A percentile compares a stretch with the other conserved stretches of the same genome.
Conservation (phyloP, 2,329 filamentous ascomycete species). For the Metarhizium guizhouense region DNA sequence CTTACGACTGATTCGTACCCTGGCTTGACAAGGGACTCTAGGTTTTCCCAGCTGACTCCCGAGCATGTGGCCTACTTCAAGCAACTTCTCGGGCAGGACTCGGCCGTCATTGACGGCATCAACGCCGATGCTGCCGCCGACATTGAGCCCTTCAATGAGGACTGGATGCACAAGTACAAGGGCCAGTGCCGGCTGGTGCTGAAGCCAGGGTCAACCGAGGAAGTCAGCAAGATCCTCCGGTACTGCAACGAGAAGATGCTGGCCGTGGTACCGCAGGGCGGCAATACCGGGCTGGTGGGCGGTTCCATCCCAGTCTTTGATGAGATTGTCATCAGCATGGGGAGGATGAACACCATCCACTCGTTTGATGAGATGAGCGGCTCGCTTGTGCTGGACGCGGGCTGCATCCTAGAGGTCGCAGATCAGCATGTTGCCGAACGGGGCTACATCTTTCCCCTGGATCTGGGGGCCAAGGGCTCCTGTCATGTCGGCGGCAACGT, state of each 20-base stretch:
- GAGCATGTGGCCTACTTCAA: slow-evolving; percentile 82
- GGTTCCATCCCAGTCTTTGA: slow-evolving; percentile 96
- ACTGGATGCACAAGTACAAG: slow-evolving; percentile 99
- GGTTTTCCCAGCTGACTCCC: slow-evolving; percentile 62
- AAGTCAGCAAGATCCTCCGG: slow-evolving; percentile 82
- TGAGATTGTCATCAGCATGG: slow-evolving; percentile 89
- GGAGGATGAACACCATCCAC: slow-evolving; percentile 82
- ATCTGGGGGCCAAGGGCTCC: slow-evolving; percentile 95
- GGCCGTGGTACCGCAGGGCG: slow-evolving; percentile 92
- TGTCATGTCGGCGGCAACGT: slow-evolving; percentile 96
- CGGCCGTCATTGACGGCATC: slow-evolving; percentile 77
- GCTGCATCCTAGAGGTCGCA: slow-evolving; percentile 80
- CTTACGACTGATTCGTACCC: slow-evolving; percentile 85
- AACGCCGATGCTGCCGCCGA: slow-evolving; percentile 63
- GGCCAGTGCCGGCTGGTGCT: slow-evolving; percentile 83
- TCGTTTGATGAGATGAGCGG: slow-evolving; percentile 92
- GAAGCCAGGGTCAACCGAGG: slow-evolving; percentile 73
- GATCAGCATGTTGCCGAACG: slow-evolving; percentile 79
- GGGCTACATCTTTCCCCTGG: slow-evolving; percentile 86
- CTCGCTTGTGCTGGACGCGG: slow-evolving; percentile 81
- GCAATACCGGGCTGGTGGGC: slow-evolving; percentile 92
- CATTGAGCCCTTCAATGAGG: slow-evolving; percentile 84
- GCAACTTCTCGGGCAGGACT: slow-evolving; percentile 66
- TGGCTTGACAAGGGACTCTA: slow-evolving; percentile 66
- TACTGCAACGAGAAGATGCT: slow-evolving; percentile 93